Percentiles rank a stretch among this genome's conserved stretches.
phyloP scores from a whole-genome alignment of 2,329 filamentous ascomycete genomes.

The Zopfia rhizophila region DNA sequence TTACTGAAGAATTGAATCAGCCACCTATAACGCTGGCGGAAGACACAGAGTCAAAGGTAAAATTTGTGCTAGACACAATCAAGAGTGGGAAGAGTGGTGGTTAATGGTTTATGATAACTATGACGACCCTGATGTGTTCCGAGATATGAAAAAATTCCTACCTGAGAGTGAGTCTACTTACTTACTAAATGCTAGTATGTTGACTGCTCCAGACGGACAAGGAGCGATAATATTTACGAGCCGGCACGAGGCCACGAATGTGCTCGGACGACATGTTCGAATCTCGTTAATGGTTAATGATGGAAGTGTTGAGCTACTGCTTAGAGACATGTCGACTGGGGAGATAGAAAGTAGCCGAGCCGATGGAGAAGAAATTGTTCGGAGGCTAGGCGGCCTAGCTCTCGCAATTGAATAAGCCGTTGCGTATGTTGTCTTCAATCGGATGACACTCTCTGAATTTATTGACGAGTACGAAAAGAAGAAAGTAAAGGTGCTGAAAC shows the following conservation, averaged over 20 bases:
- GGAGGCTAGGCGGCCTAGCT: slow-evolving; percentile 4
- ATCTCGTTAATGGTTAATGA: slow-evolving; percentile 9
- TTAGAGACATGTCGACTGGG: slow-evolving; percentile 4
- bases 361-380: slow-evolving; percentile 13
- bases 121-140: slow-evolving; percentile 4
- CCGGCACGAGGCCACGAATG: slow-evolving; percentile 6
- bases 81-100: slow-evolving; percentile 12
- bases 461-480: slow-evolving; percentile 11
- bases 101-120: slow-evolving; percentile 17
- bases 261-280: slow-evolving; percentile 8
- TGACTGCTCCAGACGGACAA: slow-evolving; percentile 8
- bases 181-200: slow-evolving; percentile 3
- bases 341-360: slow-evolving; percentile 6
- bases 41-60: slow-evolving; percentile 6
- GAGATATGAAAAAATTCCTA: slow-evolving; percentile 12
- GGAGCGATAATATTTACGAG: slow-evolving; percentile 15
- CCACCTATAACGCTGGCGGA: not conserved
- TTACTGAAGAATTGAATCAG: slow-evolving; percentile 8
- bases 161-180: slow-evolving; percentile 9
- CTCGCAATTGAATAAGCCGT: slow-evolving; percentile 17
- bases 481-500: slow-evolving; percentile 10
- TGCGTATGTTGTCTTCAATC: slow-evolving; percentile 13
- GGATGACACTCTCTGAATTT: slow-evolving; percentile 8
- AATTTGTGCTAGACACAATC: slow-evolving; percentile 9
- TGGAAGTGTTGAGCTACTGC: slow-evolving; percentile 11